These are phyloP conservation scores for Parsonsia alboflavescens DNA, from an alignment of 257 asterid genomes.

Conservation along the genomic window DNA sequence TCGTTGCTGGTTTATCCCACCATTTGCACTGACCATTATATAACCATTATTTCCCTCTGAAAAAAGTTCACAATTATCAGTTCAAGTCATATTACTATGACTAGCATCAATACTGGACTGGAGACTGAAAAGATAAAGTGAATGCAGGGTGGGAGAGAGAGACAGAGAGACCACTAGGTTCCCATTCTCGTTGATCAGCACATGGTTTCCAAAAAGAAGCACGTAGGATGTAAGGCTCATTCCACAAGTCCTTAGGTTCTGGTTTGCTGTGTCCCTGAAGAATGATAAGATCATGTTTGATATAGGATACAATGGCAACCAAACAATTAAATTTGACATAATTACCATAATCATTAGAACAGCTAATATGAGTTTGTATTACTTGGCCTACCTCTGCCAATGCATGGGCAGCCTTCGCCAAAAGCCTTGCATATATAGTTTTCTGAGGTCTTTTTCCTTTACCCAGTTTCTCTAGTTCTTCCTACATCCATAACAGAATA, in stretches of 20 bases:
- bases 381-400: conserved; percentile 70
- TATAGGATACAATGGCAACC: conserved; percentile 8
- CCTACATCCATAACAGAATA: conserved; percentile 44
- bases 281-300: conserved; percentile 12
- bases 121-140: not conserved
- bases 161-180: conserved; percentile 59
- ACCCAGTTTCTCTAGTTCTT: conserved; percentile 63
- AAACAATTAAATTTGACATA: conserved; percentile 7
- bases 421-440: conserved; percentile 70
- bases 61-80: conserved; percentile 18
- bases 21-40: conserved; percentile 90
- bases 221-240: conserved; percentile 53
- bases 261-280: conserved; percentile 69
- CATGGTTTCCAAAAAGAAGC: conserved; percentile 96
- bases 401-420: conserved; percentile 92
- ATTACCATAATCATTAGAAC: conserved; percentile 9
- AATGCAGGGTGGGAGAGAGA: not conserved
- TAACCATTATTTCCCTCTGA: conserved; percentile 78
- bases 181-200: conserved; percentile 61
- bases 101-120: conserved; percentile 8
- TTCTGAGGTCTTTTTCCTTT: conserved; percentile 73
- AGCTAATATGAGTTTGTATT: conserved; percentile 3
- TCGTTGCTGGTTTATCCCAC: conserved; percentile 99
- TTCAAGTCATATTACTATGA: conserved; percentile 6
- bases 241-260: conserved; percentile 93